Evolutionary conservation across 192 early-diverging fungal genomes (phyloP).

Genomic region (Gonapodya sp.): DNA sequence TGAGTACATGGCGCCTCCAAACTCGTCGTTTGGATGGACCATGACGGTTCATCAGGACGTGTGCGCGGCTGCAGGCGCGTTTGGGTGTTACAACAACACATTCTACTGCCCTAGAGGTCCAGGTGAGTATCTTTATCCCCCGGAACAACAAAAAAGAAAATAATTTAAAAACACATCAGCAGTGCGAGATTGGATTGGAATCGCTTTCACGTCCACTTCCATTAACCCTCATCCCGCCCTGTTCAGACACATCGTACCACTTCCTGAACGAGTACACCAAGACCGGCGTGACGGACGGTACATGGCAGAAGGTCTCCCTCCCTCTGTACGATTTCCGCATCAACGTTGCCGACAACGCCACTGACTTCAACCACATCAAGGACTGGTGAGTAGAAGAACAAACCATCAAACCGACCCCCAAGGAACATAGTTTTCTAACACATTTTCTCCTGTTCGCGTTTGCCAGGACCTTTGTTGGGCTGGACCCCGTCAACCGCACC

Average conservation of each 20-base stretch:
- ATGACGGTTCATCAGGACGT: constrained; percentile 12
- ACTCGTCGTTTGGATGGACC: constrained; percentile 19
- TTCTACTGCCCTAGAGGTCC: neutral
- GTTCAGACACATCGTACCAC: neutral
- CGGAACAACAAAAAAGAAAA: too few species aligned
- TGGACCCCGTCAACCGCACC: neutral
- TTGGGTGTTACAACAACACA: neutral
- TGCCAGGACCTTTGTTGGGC: neutral
- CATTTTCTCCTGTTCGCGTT: neutral
- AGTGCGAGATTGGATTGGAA: neutral
- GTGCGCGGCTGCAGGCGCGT: neutral
- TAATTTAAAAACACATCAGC: neutral
- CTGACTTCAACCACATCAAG: neutral
- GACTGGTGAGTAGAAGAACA: constrained; percentile 3
- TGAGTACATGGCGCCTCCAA: constrained; percentile 22
- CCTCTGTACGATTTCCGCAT: neutral
- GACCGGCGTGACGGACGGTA: neutral
- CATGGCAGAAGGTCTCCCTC: neutral
- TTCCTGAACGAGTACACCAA: constrained; percentile 4
- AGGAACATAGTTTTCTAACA: too few species aligned
- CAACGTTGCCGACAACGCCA: neutral
- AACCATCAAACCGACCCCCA: too few species aligned
- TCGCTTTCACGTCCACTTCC: neutral
- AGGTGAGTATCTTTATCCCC: too few species aligned
- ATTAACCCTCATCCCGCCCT: too few species aligned